phyloP scores from a whole-genome alignment of 2,329 filamentous ascomycete species.

The Alternaria dauci region DNA sequence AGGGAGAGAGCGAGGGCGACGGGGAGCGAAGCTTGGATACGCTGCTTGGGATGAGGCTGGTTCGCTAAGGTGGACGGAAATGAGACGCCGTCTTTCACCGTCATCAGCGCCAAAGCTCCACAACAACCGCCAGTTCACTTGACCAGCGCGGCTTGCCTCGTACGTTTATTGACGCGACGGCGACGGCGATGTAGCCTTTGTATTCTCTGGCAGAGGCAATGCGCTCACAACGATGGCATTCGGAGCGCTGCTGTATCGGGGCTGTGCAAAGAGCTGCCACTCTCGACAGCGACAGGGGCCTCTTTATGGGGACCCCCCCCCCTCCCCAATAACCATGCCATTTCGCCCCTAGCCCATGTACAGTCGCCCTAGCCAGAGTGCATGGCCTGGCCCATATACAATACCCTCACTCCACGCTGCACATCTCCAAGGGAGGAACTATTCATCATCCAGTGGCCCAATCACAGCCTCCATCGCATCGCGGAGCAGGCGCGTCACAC shows the following conservation, averaged over 20 bases:
- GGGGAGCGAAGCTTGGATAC: conserved; percentile 32
- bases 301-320: conserved; percentile 32
- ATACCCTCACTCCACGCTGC: conserved; percentile 26
- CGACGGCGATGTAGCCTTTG: conserved; percentile 21
- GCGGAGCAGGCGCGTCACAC: conserved; percentile 17
- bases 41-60: conserved; percentile 47
- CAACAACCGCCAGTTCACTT: conserved; percentile 22
- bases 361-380: conserved; percentile 28
- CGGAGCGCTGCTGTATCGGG: conserved; percentile 17
- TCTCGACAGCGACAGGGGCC: conserved; percentile 32
- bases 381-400: conserved; percentile 34
- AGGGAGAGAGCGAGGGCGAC: conserved; percentile 34
- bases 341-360: conserved; percentile 33
- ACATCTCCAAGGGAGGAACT: conserved; percentile 23
- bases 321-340: conserved; percentile 9
- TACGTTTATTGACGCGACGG: conserved; percentile 16
- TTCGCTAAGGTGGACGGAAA: conserved; percentile 49
- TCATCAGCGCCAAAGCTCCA: conserved; percentile 38
- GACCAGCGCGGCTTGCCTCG: conserved; percentile 11
- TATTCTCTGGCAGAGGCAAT: conserved; percentile 14
- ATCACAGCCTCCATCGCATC: conserved; percentile 14
- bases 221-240: conserved; percentile 5
- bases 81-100: conserved; percentile 45
- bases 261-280: conserved; percentile 30
- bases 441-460: conserved; percentile 20